phyloP scores from a whole-genome alignment of 768 basidiomycete genomes.

The Termitomyces sp. region DNA sequence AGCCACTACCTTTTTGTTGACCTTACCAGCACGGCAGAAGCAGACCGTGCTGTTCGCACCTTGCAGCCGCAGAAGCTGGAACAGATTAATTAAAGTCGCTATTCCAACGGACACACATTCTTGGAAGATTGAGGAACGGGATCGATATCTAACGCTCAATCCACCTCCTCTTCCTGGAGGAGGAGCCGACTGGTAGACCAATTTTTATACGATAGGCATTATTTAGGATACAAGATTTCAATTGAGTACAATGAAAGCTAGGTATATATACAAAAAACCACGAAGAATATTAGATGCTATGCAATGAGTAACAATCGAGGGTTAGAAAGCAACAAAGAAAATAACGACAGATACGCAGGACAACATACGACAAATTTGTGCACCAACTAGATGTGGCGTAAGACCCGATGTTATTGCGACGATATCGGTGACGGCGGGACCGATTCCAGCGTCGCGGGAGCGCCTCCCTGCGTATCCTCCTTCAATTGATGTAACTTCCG shows the following conservation, averaged over 20 bases:
- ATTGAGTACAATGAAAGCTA: background rate
- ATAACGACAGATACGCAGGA: background rate
- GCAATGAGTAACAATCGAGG: background rate
- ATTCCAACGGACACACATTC: background rate
- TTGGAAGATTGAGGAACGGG: background rate
- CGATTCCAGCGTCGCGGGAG: constrained; percentile 1
- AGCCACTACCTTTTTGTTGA: background rate
- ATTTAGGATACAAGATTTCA: too few species aligned
- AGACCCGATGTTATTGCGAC: constrained; percentile 3
- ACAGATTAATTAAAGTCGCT: background rate
- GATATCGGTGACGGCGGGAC: constrained; percentile 12
- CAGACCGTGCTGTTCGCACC: background rate
- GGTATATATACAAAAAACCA: background rate
- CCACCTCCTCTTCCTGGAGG: background rate
- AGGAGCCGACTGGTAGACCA: background rate
- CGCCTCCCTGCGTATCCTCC: background rate
- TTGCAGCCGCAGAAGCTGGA: background rate
- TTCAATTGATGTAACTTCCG: constrained; percentile 25
- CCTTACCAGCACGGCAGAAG: background rate
- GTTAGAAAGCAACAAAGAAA: background rate
- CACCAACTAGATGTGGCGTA: constrained; percentile 3
- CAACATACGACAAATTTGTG: background rate
- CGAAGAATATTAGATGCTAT: background rate
- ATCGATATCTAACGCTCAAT: background rate
- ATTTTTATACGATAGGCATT: too few species aligned